A percentile compares a stretch with the other conserved stretches of the same genome.
phyloP scores from a whole-genome alignment of 768 basidiomycete genomes.

The Dentipellis sp. region DNA sequence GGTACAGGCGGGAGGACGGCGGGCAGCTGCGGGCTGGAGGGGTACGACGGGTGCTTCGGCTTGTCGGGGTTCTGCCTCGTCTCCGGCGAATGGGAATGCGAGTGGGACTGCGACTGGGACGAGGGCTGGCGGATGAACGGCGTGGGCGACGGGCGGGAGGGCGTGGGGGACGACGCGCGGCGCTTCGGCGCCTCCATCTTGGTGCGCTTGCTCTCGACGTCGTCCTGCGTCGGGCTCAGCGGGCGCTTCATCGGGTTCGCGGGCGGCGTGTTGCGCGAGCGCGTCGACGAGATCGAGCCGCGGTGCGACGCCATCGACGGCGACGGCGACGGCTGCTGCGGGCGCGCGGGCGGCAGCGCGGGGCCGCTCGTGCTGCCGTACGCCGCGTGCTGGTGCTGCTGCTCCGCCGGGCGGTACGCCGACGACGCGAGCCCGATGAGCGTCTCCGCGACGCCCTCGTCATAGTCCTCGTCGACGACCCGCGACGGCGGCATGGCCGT shows the following conservation, averaged over 20 bases:
- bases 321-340: slow-evolving; percentile 18
- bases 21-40: slow-evolving; percentile 44
- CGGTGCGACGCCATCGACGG: slow-evolving; percentile 42
- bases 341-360: slow-evolving; percentile 3
- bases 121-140: slow-evolving; percentile 67
- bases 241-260: slow-evolving; percentile 47
- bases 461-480: slow-evolving; percentile 85
- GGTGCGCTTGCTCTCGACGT: slow-evolving; percentile 49
- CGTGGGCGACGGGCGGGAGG: slow-evolving; percentile 58
- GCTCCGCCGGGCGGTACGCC: slow-evolving; percentile 17
- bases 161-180: slow-evolving; percentile 45
- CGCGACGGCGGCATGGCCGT: slow-evolving; percentile 55
- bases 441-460: slow-evolving; percentile 84
- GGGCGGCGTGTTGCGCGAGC: slow-evolving; percentile 58
- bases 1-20: slow-evolving; percentile 67
- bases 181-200: slow-evolving; percentile 46
- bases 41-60: slow-evolving; percentile 20
- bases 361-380: slow-evolving; percentile 5
- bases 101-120: slow-evolving; percentile 59
- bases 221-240: slow-evolving; percentile 55
- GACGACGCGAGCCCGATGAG: slow-evolving; percentile 53
- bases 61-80: slow-evolving; percentile 36
- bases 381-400: slow-evolving; percentile 13
- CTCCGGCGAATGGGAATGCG: slow-evolving; percentile 48
- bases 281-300: slow-evolving; percentile 57